These are phyloP conservation scores for Hirschioporus abietinus DNA, from an alignment of 768 basidiomycete genomes.

Conservation along the genomic window DNA sequence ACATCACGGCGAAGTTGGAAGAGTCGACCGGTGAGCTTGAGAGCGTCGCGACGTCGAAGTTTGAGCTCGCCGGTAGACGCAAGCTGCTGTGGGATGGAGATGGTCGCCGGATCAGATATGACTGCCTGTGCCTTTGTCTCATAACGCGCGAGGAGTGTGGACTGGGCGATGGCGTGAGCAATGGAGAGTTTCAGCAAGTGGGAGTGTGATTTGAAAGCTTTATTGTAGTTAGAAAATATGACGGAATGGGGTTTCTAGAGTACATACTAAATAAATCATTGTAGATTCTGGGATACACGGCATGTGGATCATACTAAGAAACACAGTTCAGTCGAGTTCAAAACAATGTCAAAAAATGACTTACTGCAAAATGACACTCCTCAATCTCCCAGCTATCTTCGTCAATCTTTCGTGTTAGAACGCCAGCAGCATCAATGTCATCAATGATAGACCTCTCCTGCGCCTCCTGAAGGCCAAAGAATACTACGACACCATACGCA, in stretches of 20 bases:
- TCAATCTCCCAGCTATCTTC: constrained; percentile 88
- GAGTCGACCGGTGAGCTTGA: constrained; percentile 78
- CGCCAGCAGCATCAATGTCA: constrained; percentile 69
- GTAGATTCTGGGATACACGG: constrained; percentile 86
- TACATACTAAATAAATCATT: constrained; percentile 92
- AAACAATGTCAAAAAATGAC: constrained; percentile 22
- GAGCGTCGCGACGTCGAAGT: constrained; percentile 73
- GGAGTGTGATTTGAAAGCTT: constrained; percentile 88
- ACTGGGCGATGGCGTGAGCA: constrained; percentile 91
- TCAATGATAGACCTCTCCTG: constrained; percentile 83
- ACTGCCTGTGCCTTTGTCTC: constrained; percentile 75
- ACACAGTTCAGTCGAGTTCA: constrained; percentile 6
- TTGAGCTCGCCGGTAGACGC: constrained; percentile 71
- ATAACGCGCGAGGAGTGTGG: constrained; percentile 84
- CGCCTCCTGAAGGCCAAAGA: constrained; percentile 77
- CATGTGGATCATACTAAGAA: constrained; percentile 74
- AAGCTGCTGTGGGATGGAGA: constrained; percentile 80
- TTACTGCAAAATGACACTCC: constrained; percentile 82
- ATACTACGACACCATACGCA: constrained; percentile 86
- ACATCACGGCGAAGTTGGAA: constrained; percentile 88
- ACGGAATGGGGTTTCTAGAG: background rate
- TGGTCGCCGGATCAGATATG: constrained; percentile 69
- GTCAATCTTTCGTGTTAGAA: constrained; percentile 52
- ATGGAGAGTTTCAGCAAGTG: constrained; percentile 91
- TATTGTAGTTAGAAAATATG: background rate